phyloP scores from a whole-genome alignment of 2,329 filamentous ascomycete genomes.

The Colletotrichum eremochloae region DNA sequence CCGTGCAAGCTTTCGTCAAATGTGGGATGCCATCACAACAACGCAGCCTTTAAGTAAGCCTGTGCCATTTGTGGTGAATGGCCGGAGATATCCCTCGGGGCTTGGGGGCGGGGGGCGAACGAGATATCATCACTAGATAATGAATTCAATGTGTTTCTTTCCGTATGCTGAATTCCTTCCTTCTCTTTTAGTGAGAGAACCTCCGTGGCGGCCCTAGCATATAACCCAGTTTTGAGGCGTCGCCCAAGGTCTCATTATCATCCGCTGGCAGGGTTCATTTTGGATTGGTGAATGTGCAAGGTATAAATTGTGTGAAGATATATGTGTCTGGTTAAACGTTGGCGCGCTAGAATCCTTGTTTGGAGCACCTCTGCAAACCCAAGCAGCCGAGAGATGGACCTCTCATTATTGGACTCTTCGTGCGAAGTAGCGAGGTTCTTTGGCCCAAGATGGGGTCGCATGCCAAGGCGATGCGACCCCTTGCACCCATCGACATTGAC shows the following conservation, averaged over 20 bases:
- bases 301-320: too few relatives aligned
- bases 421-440: not conserved
- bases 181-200: not conserved
- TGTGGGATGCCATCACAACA: constrained; percentile 81
- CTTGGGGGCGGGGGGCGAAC: constrained; percentile 38
- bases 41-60: constrained; percentile 61
- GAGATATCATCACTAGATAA: constrained; percentile 43
- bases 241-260: too few relatives aligned
- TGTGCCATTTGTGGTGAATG: constrained; percentile 53
- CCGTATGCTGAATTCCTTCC: not conserved
- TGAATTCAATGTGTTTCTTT: constrained; percentile 21
- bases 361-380: not conserved
- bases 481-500: not conserved
- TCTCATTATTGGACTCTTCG: too few relatives aligned
- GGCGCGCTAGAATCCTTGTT: too few relatives aligned
- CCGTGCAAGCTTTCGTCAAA: constrained; percentile 83
- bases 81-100: constrained; percentile 43
- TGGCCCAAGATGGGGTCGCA: not conserved
- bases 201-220: constrained; percentile 15
- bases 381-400: too few relatives aligned
- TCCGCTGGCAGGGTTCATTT: too few relatives aligned
- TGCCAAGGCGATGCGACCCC: too few relatives aligned
- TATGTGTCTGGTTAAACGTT: too few relatives aligned
- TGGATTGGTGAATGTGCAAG: too few relatives aligned
- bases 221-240: constrained; percentile 4